Percentiles rank a stretch among this genome's conserved stretches.
Evolutionary conservation across 176 grass and related monocot genomes (phyloP).

Genomic region (Eragrostis curvula): DNA sequence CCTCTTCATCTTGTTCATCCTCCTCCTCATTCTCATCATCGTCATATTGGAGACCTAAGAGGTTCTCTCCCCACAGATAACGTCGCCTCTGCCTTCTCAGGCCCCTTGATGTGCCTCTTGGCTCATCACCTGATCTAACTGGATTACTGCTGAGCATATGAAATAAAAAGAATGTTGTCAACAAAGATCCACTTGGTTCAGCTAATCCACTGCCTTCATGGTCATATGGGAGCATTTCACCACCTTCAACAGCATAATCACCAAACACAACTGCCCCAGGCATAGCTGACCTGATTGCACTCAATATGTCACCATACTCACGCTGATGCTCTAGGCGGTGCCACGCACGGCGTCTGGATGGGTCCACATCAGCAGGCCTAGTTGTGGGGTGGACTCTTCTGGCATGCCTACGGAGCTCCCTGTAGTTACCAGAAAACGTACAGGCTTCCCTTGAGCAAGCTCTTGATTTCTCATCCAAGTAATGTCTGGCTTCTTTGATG

Average conservation of each 20-base stretch:
- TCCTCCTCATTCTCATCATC: slow-evolving; percentile 47
- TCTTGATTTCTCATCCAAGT: slow-evolving; percentile 73
- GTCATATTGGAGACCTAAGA: slow-evolving; percentile 69
- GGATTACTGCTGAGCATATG: slow-evolving; percentile 69
- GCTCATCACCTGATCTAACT: slow-evolving; percentile 50
- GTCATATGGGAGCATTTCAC: slow-evolving; percentile 51
- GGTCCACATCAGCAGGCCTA: slow-evolving; percentile 71
- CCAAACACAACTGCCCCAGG: slow-evolving; percentile 77
- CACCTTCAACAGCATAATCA: slow-evolving; percentile 75
- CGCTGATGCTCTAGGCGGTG: slow-evolving; percentile 75
- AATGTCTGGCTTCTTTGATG: slow-evolving; percentile 70
- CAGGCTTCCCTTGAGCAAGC: slow-evolving; percentile 65
- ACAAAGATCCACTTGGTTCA: slow-evolving; percentile 58
- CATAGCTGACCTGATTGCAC: slow-evolving; percentile 79
- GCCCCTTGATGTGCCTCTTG: slow-evolving; percentile 45
- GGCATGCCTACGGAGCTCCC: slow-evolving; percentile 73
- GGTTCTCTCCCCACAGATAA: slow-evolving; percentile 82
- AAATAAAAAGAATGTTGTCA: slow-evolving; percentile 77
- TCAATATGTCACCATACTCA: slow-evolving; percentile 75
- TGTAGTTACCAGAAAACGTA: slow-evolving; percentile 75
- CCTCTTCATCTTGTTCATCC: slow-evolving; percentile 59
- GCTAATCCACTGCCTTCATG: slow-evolving; percentile 40
- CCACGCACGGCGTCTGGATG: slow-evolving; percentile 66
- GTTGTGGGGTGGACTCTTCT: slow-evolving; percentile 68
- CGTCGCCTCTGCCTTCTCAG: slow-evolving; percentile 69